phyloP scores from a whole-genome alignment of 1,139 yeast species.

The Suhomyces chickasaworum region DNA sequence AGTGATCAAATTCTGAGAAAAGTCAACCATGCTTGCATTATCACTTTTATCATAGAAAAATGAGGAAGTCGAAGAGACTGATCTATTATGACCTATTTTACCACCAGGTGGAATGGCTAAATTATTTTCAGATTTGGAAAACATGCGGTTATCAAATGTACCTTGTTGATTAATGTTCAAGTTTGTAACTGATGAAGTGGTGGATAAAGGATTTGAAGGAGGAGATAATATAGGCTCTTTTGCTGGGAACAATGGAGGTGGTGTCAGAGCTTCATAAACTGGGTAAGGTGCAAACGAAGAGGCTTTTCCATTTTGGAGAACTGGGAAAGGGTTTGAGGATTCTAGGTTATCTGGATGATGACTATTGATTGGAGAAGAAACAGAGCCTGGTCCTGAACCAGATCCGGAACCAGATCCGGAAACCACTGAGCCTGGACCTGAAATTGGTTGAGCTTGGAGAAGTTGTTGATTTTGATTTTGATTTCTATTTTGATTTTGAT shows the following conservation, averaged over 20 bases:
- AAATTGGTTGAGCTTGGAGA: not conserved
- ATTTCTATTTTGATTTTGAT: slow-evolving; percentile 1
- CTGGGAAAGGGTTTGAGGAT: slow-evolving; percentile 5
- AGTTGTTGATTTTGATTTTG: slow-evolving; percentile 2
- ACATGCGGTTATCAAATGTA: slow-evolving; percentile 12
- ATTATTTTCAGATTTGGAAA: slow-evolving; percentile 36
- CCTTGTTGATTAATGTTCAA: slow-evolving; percentile 26
- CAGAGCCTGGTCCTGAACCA: slow-evolving; percentile 5
- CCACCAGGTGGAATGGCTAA: slow-evolving; percentile 21
- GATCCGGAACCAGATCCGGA: slow-evolving; percentile 9
- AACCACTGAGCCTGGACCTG: slow-evolving; percentile 8
- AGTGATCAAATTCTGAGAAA: slow-evolving; percentile 44
- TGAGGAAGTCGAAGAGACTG: slow-evolving; percentile 44
- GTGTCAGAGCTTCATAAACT: slow-evolving; percentile 16
- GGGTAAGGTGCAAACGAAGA: slow-evolving; percentile 12
- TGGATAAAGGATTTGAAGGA: slow-evolving; percentile 35
- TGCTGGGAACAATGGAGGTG: slow-evolving; percentile 20
- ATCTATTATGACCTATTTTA: slow-evolving; percentile 35
- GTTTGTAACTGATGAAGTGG: slow-evolving; percentile 44
- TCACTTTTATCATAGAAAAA: slow-evolving; percentile 40
- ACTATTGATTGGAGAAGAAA: not conserved
- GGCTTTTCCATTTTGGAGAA: not conserved
- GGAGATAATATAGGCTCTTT: slow-evolving; percentile 26
- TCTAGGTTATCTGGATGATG: slow-evolving; percentile 1
- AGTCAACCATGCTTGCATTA: slow-evolving; percentile 40